Evolutionary conservation across 257 asterid species (phyloP).

Genomic region (Marsdenia floribunda): DNA sequence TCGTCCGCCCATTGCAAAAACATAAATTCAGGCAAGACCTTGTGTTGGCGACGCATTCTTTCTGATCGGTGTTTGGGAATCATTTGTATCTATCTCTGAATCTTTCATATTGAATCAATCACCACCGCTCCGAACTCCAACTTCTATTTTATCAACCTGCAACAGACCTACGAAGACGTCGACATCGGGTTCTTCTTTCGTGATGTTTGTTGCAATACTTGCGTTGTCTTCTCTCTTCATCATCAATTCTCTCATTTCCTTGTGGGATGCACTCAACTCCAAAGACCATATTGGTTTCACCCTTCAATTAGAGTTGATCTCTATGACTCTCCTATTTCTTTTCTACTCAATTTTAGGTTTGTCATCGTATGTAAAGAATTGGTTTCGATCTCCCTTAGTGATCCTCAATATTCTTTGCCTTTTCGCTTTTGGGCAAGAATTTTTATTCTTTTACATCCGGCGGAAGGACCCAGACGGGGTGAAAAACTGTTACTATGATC

Average conservation of each 20-base stretch:
- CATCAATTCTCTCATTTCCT: constrained; percentile 46
- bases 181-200: constrained; percentile 34
- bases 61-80: constrained; percentile 73
- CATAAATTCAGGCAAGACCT: too few relatives aligned
- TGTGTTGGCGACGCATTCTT: constrained; percentile 68
- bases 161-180: constrained; percentile 16
- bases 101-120: constrained; percentile 22
- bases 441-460: too few relatives aligned
- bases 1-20: too few relatives aligned
- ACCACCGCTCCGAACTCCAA: constrained; percentile 14
- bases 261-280: too few relatives aligned
- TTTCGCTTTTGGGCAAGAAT: constrained; percentile 82
- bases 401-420: constrained; percentile 49
- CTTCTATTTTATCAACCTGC: constrained; percentile 17
- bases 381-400: constrained; percentile 38
- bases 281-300: too few relatives aligned
- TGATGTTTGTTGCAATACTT: constrained; percentile 49
- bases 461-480: too few relatives aligned
- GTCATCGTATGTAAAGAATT: constrained; percentile 26
- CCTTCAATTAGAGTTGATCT: too few relatives aligned
- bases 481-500: too few relatives aligned
- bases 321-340: too few relatives aligned
- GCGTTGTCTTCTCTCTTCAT: constrained; percentile 50
- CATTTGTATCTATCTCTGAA: constrained; percentile 36
- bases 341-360: constrained; percentile 63